Evolutionary conservation across 306 rosid species (phyloP).

Genomic region (Hippophae tibetana): DNA sequence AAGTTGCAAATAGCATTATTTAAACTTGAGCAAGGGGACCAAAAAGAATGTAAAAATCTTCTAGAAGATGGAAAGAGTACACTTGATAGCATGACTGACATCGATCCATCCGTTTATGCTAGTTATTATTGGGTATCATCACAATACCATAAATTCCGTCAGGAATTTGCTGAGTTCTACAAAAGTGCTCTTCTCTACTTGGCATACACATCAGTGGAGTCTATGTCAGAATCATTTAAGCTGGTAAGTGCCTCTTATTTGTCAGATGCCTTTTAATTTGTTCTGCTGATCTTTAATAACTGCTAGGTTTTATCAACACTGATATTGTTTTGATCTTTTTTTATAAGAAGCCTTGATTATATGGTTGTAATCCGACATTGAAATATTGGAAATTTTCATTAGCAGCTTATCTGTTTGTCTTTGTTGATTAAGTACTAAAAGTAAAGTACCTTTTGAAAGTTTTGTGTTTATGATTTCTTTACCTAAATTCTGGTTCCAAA

Average conservation of each 20-base stretch:
- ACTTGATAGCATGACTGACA: conserved; percentile 96
- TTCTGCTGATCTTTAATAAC: not conserved
- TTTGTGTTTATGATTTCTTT: too few species aligned
- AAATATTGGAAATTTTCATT: too few species aligned
- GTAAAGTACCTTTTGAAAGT: too few species aligned
- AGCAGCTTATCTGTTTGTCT: too few species aligned
- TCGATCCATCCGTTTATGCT: conserved; percentile 94
- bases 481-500: too few species aligned
- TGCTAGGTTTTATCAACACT: too few species aligned
- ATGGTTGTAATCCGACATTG: too few species aligned
- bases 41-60: conserved; percentile 81
- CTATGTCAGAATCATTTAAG: conserved; percentile 91
- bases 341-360: too few species aligned
- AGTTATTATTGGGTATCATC: conserved; percentile 95
- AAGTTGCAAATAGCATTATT: conserved; percentile 84
- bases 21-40: conserved; percentile 83
- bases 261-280: not conserved
- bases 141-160: conserved; percentile 70
- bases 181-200: conserved; percentile 96
- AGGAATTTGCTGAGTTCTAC: conserved; percentile 98
- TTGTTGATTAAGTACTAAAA: too few species aligned
- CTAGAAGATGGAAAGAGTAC: conserved; percentile 90
- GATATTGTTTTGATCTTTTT: too few species aligned
- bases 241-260: conserved; percentile 46
- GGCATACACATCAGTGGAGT: conserved; percentile 92